Percentiles rank a stretch among this genome's conserved stretches.
Evolutionary conservation across 2,329 filamentous ascomycete genomes (phyloP).

Genomic region (Cercospora canescens): DNA sequence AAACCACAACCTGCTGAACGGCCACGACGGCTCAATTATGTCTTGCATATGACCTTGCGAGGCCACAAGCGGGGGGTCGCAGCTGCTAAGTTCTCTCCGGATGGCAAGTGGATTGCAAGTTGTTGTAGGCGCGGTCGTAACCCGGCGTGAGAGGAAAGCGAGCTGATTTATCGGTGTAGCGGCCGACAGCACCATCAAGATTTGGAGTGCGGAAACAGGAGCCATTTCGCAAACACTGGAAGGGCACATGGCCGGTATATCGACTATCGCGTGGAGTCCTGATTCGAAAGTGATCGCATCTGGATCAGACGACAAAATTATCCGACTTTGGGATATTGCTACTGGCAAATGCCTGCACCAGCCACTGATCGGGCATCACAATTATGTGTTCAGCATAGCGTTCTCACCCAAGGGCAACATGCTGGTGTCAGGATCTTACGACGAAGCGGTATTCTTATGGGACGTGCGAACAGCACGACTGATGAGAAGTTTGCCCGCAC

Average conservation of each 20-base stretch:
- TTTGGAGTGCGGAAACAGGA: slow-evolving; percentile 82
- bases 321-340: slow-evolving; percentile 80
- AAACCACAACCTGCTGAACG: slow-evolving; percentile 39
- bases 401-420: slow-evolving; percentile 99
- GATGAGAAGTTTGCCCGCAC: slow-evolving; percentile 89
- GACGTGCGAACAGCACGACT: slow-evolving; percentile 84
- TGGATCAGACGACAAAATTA: slow-evolving; percentile 93
- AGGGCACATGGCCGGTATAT: slow-evolving; percentile 90
- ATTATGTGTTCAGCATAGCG: slow-evolving; percentile 90
- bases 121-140: slow-evolving; percentile 55
- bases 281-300: slow-evolving; percentile 85
- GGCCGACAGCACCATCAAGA: slow-evolving; percentile 85
- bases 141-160: not conserved
- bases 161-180: slow-evolving; percentile 43
- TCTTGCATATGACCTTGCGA: slow-evolving; percentile 66
- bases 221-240: slow-evolving; percentile 83
- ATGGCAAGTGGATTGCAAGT: slow-evolving; percentile 86
- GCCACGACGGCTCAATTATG: slow-evolving; percentile 65
- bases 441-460: slow-evolving; percentile 97
- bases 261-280: slow-evolving; percentile 90
- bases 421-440: slow-evolving; percentile 90
- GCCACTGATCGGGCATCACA: slow-evolving; percentile 82
- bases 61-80: slow-evolving; percentile 81
- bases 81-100: slow-evolving; percentile 85
- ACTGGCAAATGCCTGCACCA: slow-evolving; percentile 60